Percentiles rank a stretch among this genome's conserved stretches.
These are phyloP conservation scores for Cicer cuneatum DNA, from an alignment of 306 rosid genomes.

Conservation along the genomic window DNA sequence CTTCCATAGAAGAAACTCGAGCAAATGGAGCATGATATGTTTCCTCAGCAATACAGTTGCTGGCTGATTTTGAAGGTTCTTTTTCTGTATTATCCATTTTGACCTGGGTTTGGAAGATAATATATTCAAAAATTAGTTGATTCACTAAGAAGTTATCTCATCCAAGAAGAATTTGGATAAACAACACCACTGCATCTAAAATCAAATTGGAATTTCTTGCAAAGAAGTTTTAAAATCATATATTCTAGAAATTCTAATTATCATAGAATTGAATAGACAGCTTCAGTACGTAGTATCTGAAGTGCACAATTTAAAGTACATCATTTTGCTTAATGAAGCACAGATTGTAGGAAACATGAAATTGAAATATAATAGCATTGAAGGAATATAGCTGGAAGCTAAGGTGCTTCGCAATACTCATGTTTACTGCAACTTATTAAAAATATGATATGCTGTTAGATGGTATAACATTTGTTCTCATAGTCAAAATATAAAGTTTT, in stretches of 20 bases:
- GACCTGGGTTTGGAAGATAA: constrained; percentile 54
- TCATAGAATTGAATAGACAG: constrained; percentile 28
- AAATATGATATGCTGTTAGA: constrained; percentile 5
- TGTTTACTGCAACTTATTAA: constrained; percentile 25
- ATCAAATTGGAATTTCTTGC: constrained; percentile 20
- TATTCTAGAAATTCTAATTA: constrained; percentile 15
- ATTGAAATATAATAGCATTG: background rate
- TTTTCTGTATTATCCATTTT: constrained; percentile 46
- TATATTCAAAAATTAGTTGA: constrained; percentile 35
- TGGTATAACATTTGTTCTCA: constrained; percentile 24
- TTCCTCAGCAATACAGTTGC: constrained; percentile 47
- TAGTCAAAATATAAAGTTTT: background rate
- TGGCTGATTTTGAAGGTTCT: constrained; percentile 58
- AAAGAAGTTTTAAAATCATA: constrained; percentile 25
- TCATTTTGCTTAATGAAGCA: background rate
- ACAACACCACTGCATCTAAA: constrained; percentile 6
- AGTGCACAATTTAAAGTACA: constrained; percentile 21
- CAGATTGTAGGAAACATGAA: constrained; percentile 1
- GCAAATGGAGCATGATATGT: constrained; percentile 73
- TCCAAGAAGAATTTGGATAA: constrained; percentile 32
- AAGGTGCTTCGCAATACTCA: constrained; percentile 2
- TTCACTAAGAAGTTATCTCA: constrained; percentile 22
- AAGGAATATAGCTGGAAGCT: constrained; percentile 3
- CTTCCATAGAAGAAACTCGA: constrained; percentile 82
- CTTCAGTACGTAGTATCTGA: constrained; percentile 14